Evolutionary conservation across 495 filamentous ascomycete species (phyloP).

Genomic region (Xylaria bambusicola): DNA sequence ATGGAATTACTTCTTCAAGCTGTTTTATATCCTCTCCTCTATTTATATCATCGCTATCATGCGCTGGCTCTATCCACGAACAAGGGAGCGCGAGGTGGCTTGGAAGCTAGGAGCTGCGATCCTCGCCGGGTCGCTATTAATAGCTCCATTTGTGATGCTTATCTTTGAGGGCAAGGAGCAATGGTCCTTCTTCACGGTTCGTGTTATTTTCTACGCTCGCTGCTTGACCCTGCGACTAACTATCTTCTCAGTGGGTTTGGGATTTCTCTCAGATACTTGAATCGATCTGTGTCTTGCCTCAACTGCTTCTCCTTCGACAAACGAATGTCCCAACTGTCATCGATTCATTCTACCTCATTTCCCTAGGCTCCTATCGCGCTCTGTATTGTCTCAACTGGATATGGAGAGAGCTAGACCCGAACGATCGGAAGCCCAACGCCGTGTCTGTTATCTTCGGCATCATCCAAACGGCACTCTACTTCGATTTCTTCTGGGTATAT

Average conservation of each 20-base stretch:
- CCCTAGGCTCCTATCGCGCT: slow-evolving; percentile 84
- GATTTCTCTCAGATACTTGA: slow-evolving; percentile 89
- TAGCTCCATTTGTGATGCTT: slow-evolving; percentile 66
- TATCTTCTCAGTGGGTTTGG: slow-evolving; percentile 63
- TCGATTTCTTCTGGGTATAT: slow-evolving; percentile 98
- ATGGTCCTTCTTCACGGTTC: slow-evolving; percentile 60
- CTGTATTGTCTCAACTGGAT: slow-evolving; percentile 96
- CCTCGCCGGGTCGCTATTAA: slow-evolving; percentile 57
- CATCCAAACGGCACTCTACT: slow-evolving; percentile 85
- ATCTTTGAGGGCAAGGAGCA: slow-evolving; percentile 53
- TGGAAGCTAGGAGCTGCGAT: slow-evolving; percentile 80
- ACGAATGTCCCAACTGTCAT: slow-evolving; percentile 95
- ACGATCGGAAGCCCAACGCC: slow-evolving; percentile 64
- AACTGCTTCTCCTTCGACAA: slow-evolving; percentile 87
- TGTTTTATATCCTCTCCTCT: slow-evolving; percentile 84
- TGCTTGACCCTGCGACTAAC: slow-evolving; percentile 4
- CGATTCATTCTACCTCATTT: slow-evolving; percentile 88
- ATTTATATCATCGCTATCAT: slow-evolving; percentile 87
- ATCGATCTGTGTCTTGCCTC: slow-evolving; percentile 85
- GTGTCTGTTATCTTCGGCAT: slow-evolving; percentile 81
- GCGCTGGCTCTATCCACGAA: slow-evolving; percentile 83
- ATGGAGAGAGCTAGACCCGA: slow-evolving; percentile 57
- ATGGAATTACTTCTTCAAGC: slow-evolving; percentile 78
- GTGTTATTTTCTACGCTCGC: slow-evolving; percentile 18
- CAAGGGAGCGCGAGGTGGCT: slow-evolving; percentile 83